Evolutionary conservation across 1,284 basidiomycete species (phyloP), one percentile per base, ranked within the genome.

Genomic region (Athelia psychrophila): DNA sequence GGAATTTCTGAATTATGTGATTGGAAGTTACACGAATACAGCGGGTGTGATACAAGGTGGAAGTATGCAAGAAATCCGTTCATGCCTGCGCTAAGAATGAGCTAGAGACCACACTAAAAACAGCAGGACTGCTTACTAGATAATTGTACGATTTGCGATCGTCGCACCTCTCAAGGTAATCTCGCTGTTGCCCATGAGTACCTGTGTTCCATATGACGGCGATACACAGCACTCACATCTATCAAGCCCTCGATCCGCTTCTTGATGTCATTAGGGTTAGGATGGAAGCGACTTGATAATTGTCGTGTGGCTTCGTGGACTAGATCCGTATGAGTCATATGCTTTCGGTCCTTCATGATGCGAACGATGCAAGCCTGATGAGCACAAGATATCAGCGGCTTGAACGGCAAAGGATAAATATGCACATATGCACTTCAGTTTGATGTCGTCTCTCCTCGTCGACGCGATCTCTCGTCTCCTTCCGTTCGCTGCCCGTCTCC

Each of bases 271-370:
- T 84, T 68, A 40, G 95, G 88, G 57, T 89, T 86, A 0, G 97
- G 96, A 50, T 83, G 82, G 77, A 99, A 99, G 2, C 97, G 83
- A 53, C 74, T 76, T 13, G 88, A 76, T 2, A 99, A 73, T 64
- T 98, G 96, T 16, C 84, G 81, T 35, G 93, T 92, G 23, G 95
- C 93, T 69, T 99, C 95, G 59, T 89, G 89, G 51, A 98, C 80
- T 16, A 99, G 79, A 54, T 96, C 94, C 56, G 88, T 93, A 66
- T 98, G 95, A 5, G 77, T 72, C 83, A 98, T 86, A 51, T 82
- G 81, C 68, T 98, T 98, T 55, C 95, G 77, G 64, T 94, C 88
- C 74, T 99, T 99, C 97, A 99, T 99, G 35, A 98, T 88, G 36
- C 97, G 86, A 22, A 99, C 97, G 55, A 99, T 91, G 64, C 93